Base-by-base conservation (phyloP, 129 eudicot genomes). In the Arctium lappa region DNA sequence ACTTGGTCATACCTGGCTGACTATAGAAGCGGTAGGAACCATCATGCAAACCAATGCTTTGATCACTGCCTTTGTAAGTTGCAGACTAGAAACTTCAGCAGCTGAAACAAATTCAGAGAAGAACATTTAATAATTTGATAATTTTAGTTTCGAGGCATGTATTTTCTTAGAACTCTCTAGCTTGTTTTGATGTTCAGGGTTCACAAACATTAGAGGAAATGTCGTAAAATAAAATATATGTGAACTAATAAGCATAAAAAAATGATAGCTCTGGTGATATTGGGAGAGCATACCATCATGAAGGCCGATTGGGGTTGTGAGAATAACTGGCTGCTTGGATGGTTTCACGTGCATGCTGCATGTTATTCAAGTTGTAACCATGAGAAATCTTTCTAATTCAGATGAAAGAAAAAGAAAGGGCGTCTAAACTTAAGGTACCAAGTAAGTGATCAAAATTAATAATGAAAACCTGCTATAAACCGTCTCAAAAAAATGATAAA, bases 1-100 rank as follows among this genome's bases (percentile, higher is more conserved):
- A 42, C 50, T 42, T 50, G 12, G 62, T 18, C 53, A 42, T 83
- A 91, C 97, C 97, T 92, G 97, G 78, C 85, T 88, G 82, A 92
- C 81, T 76, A 93, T 91, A 86, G 91, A 90, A 37, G 88, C 88
- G 82, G 94, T 90, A 63, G 97, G 97, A 81, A 92, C 97, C 79
- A 87, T 89, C 97, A 92, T 85, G 86, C 86, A 89, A 83, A 89
- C 90, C 37, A 92, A 82, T 62, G 89, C 84, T 90, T 65, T 88
- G 60, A 11, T 8, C 16, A 2, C 16, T 48, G 60, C 16, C 6
- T 40, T 10, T 10, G 1, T 40, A 48, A 10, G 2, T 10, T 48
- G 15, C 60, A 10, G 2, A 9, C 3, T 3, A 74, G 91, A 89
- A 60, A 87, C 88, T 79, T 86, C 92, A 4, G 92, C 90, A 83